phyloP scores from a whole-genome alignment of 2,329 filamentous ascomycete genomes.

The Cladosporium cucumerinum region DNA sequence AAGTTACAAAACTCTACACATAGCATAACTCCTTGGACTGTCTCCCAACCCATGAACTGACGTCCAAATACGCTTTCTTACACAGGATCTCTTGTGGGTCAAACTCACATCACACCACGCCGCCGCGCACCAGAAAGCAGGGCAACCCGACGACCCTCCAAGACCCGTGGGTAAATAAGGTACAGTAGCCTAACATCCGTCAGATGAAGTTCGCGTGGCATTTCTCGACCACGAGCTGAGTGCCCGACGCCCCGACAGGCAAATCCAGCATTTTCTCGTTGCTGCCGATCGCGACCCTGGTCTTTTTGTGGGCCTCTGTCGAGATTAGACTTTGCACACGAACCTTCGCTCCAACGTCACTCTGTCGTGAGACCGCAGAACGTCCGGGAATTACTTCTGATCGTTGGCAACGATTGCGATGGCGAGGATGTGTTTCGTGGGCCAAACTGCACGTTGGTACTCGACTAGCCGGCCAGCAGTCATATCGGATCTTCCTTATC shows the following conservation, averaged over 20 bases:
- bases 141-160: not conserved
- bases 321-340: constrained; percentile 11
- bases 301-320: not conserved
- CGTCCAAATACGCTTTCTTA: constrained; percentile 6
- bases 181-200: not conserved
- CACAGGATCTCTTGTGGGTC: constrained; percentile 5
- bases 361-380: constrained; percentile 6
- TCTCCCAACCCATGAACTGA: not conserved
- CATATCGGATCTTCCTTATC: not conserved
- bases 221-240: not conserved
- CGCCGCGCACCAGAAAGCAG: not conserved
- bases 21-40: not conserved
- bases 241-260: constrained; percentile 9
- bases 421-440: not conserved
- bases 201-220: constrained; percentile 8
- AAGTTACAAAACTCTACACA: not conserved
- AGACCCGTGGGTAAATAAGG: constrained; percentile 9
- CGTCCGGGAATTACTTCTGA: not conserved
- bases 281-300: not conserved
- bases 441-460: not conserved
- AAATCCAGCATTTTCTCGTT: not conserved
- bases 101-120: not conserved
- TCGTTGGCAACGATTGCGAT: not conserved
- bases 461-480: not conserved
- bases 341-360: constrained; percentile 12